These are phyloP conservation scores for Globisporangium yorkense DNA, from an alignment of 352 stramenopile genomes.

Conservation along the genomic window DNA sequence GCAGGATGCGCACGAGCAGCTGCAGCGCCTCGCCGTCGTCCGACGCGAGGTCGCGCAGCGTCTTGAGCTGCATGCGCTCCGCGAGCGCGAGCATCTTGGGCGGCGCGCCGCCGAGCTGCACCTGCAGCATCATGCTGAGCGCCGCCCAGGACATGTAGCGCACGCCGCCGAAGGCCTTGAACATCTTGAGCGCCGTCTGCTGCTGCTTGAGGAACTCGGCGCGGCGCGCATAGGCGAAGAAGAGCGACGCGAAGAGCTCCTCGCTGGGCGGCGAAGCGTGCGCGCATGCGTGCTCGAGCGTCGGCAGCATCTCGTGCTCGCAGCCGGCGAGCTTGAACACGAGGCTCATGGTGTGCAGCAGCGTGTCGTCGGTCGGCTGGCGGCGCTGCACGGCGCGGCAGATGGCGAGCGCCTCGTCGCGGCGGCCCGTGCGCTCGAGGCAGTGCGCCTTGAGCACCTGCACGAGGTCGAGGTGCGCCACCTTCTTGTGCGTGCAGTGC, in stretches of 20 bases:
- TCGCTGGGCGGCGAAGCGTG: conserved; percentile 44
- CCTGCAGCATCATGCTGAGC: conserved; percentile 80
- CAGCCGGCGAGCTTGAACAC: conserved; percentile 70
- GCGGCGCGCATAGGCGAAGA: conserved; percentile 56
- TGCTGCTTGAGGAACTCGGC: conserved; percentile 82
- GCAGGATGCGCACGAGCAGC: conserved; percentile 64
- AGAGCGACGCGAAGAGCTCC: conserved; percentile 68
- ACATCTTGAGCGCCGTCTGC: conserved; percentile 85
- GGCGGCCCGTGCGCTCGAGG: conserved; percentile 64
- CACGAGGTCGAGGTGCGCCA: conserved; percentile 71
- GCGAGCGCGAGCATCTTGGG: conserved; percentile 71
- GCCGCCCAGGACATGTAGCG: conserved; percentile 83
- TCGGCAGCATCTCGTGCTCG: conserved; percentile 77
- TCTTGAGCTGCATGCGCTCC: conserved; percentile 80
- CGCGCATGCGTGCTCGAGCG: conserved; percentile 64
- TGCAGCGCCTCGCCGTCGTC: conserved; percentile 67
- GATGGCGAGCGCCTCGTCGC: conserved; percentile 69
- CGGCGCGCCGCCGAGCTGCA: conserved; percentile 55
- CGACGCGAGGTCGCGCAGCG: conserved; percentile 44
- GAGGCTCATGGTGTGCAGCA: conserved; percentile 81
- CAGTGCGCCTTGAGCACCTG: conserved; percentile 84
- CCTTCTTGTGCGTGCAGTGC: conserved; percentile 74
- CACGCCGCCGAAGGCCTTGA: conserved; percentile 62
- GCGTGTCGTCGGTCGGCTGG: conserved; percentile 72
- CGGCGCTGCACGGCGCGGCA: conserved; percentile 53